Evolutionary conservation across 257 asterid species (phyloP).

Genomic region (Cordia subcordata): DNA sequence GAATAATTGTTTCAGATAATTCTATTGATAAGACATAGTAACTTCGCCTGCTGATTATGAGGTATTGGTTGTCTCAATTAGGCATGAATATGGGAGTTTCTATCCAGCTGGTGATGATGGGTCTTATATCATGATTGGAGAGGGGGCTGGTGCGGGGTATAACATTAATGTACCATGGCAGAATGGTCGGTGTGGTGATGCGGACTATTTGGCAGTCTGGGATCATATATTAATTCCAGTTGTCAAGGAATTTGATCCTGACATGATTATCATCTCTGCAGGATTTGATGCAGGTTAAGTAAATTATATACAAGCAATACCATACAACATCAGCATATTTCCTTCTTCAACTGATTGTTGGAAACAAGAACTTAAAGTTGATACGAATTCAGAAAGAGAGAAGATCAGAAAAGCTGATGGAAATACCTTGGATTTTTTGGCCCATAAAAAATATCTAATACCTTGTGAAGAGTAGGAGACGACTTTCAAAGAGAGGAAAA

Average conservation of each 20-base stretch:
- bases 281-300: conserved; percentile 97
- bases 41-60: conserved; percentile 5
- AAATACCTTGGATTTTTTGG: too few species aligned
- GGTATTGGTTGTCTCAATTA: conserved; percentile 21
- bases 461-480: too few species aligned
- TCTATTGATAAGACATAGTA: neutral
- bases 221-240: conserved; percentile 83
- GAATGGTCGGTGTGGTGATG: conserved; percentile 75
- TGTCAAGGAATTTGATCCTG: conserved; percentile 84
- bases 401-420: too few species aligned
- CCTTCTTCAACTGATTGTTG: neutral
- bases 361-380: neutral
- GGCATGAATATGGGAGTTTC: conserved; percentile 73
- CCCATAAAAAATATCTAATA: too few species aligned
- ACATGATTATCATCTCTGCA: conserved; percentile 75
- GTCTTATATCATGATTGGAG: conserved; percentile 75
- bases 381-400: too few species aligned
- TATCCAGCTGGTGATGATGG: conserved; percentile 82
- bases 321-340: conserved; percentile 9
- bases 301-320: conserved; percentile 1
- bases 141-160: conserved; percentile 80
- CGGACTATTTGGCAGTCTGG: conserved; percentile 96
- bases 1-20: neutral
- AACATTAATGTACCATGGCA: conserved; percentile 98
- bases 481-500: too few species aligned